phyloP scores from a whole-genome alignment of 257 asterid species.

The Nicotiana sylvestris region DNA sequence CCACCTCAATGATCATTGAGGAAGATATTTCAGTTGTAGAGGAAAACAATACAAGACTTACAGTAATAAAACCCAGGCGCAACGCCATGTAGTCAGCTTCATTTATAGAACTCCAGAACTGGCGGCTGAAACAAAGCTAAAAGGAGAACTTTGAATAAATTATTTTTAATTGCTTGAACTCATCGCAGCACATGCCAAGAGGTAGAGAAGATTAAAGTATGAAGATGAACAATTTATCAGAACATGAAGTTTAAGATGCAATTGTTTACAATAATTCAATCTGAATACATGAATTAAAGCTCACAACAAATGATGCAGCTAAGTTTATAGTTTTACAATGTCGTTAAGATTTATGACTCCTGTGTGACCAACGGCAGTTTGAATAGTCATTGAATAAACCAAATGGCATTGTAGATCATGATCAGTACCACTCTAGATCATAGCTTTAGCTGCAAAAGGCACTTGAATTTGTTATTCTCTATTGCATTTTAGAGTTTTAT shows the following conservation, averaged over 20 bases:
- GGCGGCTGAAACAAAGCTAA: constrained; percentile 98
- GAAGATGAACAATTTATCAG: not conserved
- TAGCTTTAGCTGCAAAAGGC: not conserved
- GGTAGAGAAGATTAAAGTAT: not conserved
- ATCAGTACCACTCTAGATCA: not conserved
- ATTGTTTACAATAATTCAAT: not conserved
- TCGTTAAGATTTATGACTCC: not conserved
- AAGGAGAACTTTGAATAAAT: constrained; percentile 6
- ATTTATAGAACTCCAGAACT: constrained; percentile 90
- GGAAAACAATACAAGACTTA: constrained; percentile 27
- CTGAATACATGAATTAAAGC: not conserved
- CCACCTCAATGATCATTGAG: not conserved
- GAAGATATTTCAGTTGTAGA: not conserved
- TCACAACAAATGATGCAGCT: not conserved
- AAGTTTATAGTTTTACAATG: not conserved
- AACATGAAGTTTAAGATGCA: not conserved
- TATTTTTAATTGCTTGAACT: not conserved
- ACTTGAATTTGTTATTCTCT: not conserved
- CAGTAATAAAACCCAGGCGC: constrained; percentile 78
- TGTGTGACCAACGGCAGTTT: not conserved
- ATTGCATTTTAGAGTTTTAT: not conserved
- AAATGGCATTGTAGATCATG: not conserved
- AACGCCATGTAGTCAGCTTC: constrained; percentile 94
- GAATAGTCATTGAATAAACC: not conserved
- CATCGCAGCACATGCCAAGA: not conserved